Base-by-base conservation (phyloP, 179 eudicot genomes). In the Silene vulgaris region DNA sequence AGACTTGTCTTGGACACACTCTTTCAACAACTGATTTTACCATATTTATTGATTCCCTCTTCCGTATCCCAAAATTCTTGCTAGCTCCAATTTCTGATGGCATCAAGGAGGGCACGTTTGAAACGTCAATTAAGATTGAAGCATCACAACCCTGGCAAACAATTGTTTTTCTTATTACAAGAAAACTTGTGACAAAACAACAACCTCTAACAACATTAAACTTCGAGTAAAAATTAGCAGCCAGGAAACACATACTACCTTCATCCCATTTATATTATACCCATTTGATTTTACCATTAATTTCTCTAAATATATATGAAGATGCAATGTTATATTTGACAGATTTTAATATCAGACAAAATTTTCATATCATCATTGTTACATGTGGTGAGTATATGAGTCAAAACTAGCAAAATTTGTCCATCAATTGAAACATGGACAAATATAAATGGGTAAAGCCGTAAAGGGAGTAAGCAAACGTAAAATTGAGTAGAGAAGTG, bases 21-120 rank as follows among this genome's bases (percentile, higher is more conserved):
- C 5, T 52, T 81, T 81, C 84, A n/a, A 81, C 67, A 3, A 20
- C 45, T 74, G 64, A 62, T 56, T 81, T 81, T 37, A 81, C n/a
- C 48, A 62, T 45, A 70, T 81, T 13, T 17, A 81, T 77, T 2
- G 73, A 71, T 63, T 77, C 84, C 73, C 80, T 69, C 69, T 74
- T 81, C 35, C 84, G 66, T 30, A 81, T 69, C 68, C 84, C 84
- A 28, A 81, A 81, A n/a, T 81, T 81, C 78, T 77, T 81, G 67
- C 63, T 81, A 13, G 84, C 84, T 11, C 62, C 64, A 16, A 81
- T 21, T 68, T 81, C 84, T 4, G 74, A 62, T 1, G 74, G 52
- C 59, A 62, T 30, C 21, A 59, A 74, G 68, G 80, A 68, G 29
- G 67, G 28, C 12, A 68, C 67, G 74, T 74, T 43, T 8, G 80